phyloP scores from a whole-genome alignment of 2,329 filamentous ascomycete genomes.

The Arthrinium phaeospermum region DNA sequence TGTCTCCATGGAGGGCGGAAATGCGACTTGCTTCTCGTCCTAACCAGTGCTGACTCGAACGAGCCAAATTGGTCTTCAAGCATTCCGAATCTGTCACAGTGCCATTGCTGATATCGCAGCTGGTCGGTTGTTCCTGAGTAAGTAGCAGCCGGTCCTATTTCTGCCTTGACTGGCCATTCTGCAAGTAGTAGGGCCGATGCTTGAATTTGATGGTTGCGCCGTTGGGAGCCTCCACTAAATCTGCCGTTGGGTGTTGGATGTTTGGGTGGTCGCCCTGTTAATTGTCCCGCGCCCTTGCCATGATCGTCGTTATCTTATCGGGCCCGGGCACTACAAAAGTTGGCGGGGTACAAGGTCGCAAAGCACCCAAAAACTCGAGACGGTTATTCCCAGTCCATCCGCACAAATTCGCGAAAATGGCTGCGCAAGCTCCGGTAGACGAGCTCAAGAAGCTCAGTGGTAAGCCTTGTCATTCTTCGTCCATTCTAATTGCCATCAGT shows the following conservation, averaged over 20 bases:
- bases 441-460: conserved; percentile 49
- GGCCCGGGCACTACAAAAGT: conserved; percentile 12
- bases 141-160: not conserved
- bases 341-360: conserved; percentile 18
- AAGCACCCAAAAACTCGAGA: not conserved
- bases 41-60: no score
- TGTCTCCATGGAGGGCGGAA: no score
- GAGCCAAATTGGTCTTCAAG: no score
- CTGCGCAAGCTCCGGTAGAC: conserved; percentile 45
- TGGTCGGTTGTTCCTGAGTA: not conserved
- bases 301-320: conserved; percentile 1
- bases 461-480: conserved; percentile 30
- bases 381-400: not conserved
- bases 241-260: not conserved
- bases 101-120: no score
- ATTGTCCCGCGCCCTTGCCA: not conserved
- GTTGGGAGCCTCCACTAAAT: not conserved
- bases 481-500: not conserved
- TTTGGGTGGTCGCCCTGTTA: not conserved
- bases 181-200: not conserved
- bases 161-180: not conserved
- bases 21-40: no score
- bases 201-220: not conserved
- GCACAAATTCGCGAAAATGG: conserved; percentile 40
- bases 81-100: no score